Evolutionary conservation across 805 yeast species (phyloP).

Genomic region (Saturnispora bothae): DNA sequence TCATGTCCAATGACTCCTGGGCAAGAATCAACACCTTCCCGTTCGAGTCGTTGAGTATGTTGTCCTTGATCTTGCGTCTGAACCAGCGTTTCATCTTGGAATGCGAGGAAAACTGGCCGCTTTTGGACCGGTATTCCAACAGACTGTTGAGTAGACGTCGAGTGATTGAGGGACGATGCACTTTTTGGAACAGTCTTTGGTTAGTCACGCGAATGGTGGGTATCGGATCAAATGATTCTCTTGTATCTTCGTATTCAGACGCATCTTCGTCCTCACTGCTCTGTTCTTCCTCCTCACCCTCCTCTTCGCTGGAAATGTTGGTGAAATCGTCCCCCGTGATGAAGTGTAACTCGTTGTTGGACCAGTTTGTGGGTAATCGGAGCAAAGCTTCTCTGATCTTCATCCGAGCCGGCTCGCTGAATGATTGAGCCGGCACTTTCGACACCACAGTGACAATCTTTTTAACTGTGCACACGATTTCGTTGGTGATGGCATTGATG

Average conservation of each 20-base stretch:
- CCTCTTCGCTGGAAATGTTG: slow-evolving; percentile 7
- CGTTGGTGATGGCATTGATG: slow-evolving; percentile 28
- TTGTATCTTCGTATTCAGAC: slow-evolving; percentile 9
- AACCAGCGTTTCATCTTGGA: slow-evolving; percentile 19
- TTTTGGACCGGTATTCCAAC: slow-evolving; percentile 17
- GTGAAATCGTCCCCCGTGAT: slow-evolving; percentile 6
- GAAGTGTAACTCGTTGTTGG: slow-evolving; percentile 22
- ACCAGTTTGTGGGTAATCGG: slow-evolving; percentile 67
- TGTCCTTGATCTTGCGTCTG: slow-evolving; percentile 20
- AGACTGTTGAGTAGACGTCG: slow-evolving; percentile 22
- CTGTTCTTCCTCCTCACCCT: slow-evolving; percentile 11
- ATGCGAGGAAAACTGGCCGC: slow-evolving; percentile 6
- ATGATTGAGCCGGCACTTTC: slow-evolving; percentile 64
- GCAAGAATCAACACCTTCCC: slow-evolving; percentile 74
- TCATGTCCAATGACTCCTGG: slow-evolving; percentile 81
- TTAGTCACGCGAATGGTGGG: slow-evolving; percentile 11
- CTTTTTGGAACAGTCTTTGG: slow-evolving; percentile 10
- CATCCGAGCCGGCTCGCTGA: slow-evolving; percentile 69
- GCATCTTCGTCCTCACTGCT: slow-evolving; percentile 10
- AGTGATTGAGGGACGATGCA: slow-evolving; percentile 15
- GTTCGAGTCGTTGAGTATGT: slow-evolving; percentile 35
- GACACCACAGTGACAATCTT: slow-evolving; percentile 81
- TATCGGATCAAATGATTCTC: slow-evolving; percentile 9
- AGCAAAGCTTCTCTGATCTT: slow-evolving; percentile 73
- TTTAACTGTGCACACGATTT: slow-evolving; percentile 79